Percentiles rank a stretch among this genome's conserved stretches.
Evolutionary conservation across 805 yeast species (phyloP).

Genomic region (Ogataea trehaloabstinens): DNA sequence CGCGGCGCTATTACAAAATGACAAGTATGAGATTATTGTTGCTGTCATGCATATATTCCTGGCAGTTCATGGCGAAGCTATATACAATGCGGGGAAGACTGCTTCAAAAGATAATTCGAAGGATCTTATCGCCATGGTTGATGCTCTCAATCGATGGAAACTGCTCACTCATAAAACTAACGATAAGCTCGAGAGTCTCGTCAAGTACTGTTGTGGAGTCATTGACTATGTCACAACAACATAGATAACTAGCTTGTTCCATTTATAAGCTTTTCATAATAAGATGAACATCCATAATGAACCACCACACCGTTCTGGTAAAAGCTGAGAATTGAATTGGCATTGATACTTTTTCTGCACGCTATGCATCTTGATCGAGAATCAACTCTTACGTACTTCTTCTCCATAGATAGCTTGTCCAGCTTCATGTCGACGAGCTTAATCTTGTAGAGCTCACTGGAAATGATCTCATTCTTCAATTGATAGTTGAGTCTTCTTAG

Average conservation of each 20-base stretch:
- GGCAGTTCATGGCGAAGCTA: constrained; percentile 78
- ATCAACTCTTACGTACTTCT: constrained; percentile 36
- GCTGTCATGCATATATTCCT: constrained; percentile 76
- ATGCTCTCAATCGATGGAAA: constrained; percentile 49
- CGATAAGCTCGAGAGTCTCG: constrained; percentile 59
- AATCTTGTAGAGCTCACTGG: constrained; percentile 51
- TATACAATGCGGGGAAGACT: constrained; percentile 32
- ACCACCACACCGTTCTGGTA: constrained; percentile 44
- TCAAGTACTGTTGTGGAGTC: constrained; percentile 81
- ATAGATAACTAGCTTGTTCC: neutral
- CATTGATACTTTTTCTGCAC: constrained; percentile 54
- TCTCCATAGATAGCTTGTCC: constrained; percentile 36
- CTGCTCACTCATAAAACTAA: constrained; percentile 38
- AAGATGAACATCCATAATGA: constrained; percentile 54
- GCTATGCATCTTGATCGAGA: constrained; percentile 54
- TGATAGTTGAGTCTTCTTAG: constrained; percentile 40
- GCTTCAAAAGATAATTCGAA: constrained; percentile 24
- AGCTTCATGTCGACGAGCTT: constrained; percentile 45
- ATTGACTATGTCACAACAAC: constrained; percentile 51
- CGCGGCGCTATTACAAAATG: constrained; percentile 52
- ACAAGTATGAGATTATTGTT: constrained; percentile 73
- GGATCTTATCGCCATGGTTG: constrained; percentile 29
- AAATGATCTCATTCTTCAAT: constrained; percentile 40
- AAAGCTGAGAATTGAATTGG: constrained; percentile 44
- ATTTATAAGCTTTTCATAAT: constrained; percentile 4